Conservation (phyloP, 2,329 filamentous ascomycete genomes). For the Colletotrichum aenigma region DNA sequence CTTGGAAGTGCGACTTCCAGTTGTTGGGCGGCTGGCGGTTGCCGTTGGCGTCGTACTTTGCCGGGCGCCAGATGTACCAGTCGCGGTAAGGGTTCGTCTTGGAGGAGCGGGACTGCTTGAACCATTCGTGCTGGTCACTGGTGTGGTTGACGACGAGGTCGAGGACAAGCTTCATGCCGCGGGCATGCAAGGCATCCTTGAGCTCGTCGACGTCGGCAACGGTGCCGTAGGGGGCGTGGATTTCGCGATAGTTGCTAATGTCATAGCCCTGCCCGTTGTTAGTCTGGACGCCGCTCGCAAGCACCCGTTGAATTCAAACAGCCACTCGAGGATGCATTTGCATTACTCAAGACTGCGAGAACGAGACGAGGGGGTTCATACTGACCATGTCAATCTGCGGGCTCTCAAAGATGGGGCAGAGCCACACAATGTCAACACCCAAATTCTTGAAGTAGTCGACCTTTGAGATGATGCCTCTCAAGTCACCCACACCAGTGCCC, state of each 20-base stretch:
- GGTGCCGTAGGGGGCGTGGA: conserved; percentile 71
- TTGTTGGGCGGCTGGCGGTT: conserved; percentile 66
- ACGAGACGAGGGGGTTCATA: not conserved
- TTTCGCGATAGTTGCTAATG: conserved; percentile 69
- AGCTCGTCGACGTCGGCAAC: conserved; percentile 69
- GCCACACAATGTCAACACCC: conserved; percentile 64
- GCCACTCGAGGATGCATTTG: not conserved
- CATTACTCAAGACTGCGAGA: not conserved
- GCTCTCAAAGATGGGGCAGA: conserved; percentile 50
- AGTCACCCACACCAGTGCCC: conserved; percentile 58
- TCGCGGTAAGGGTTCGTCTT: conserved; percentile 60
- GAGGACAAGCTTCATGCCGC: conserved; percentile 72
- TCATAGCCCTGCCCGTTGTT: conserved; percentile 61
- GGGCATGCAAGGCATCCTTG: conserved; percentile 62
- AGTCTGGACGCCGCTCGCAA: not conserved
- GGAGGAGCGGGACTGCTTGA: conserved; percentile 57
- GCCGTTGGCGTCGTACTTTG: conserved; percentile 60
- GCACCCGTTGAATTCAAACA: not conserved
- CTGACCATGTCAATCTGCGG: conserved; percentile 68
- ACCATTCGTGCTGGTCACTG: conserved; percentile 60
- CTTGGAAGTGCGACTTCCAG: conserved; percentile 39
- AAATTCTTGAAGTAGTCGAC: conserved; percentile 59
- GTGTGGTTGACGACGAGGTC: conserved; percentile 80
- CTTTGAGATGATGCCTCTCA: conserved; percentile 61
- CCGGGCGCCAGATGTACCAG: conserved; percentile 71